Evolutionary conservation across 179 eudicot genomes (phyloP), one percentile per base, ranked within the genome.

Genomic region (Silene coronaria): DNA sequence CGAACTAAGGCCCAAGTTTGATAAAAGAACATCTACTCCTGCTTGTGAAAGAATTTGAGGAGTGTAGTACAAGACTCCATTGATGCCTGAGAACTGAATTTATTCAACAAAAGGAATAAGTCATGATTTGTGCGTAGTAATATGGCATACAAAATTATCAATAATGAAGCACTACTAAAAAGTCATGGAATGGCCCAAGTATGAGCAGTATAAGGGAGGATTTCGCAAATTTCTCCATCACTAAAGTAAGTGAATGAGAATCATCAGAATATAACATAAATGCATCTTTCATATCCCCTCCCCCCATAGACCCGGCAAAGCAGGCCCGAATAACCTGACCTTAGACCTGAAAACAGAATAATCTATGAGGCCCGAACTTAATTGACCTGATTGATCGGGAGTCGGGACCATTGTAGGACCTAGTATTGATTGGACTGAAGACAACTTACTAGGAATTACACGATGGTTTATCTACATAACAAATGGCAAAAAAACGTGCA

Each of bases 11-110:
- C 88, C 88, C 51, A 85, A 14, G 38, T 68, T 85, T 24, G 88
- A 83, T 23, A 85, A 73, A 22, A 85, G 86, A 73, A 85, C 83
- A 42, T 80, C 86, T 5, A 85, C 88, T 61, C 88, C 88, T 0
- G 88, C 88, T 24, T 85, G 88, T 74, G 84, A 76, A 45, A 85
- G 88, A 71, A 85, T 85, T 60, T 85, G 88, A 67, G 88, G 88
- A 11, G 88, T 85, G 85, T 85, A 85, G 86, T 85, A 83, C 12
- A 85, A 76, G 32, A 85, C 88, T 63, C 88, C 88, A 22, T 83
- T 85, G 81, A 85, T 85, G 19, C 88, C 88, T 30, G 88, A 83
- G 77, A 85, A 85, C 88, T 85, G 74, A 36, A 67, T 27, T 42
- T 7, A 23, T 71, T 2, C 10, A 53, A 51, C 24, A 62, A 28